Percentiles rank a stretch among this genome's conserved stretches.
These are phyloP conservation scores for Graphilbum fragrans DNA, from an alignment of 2,329 filamentous ascomycete genomes.

Conservation along the genomic window DNA sequence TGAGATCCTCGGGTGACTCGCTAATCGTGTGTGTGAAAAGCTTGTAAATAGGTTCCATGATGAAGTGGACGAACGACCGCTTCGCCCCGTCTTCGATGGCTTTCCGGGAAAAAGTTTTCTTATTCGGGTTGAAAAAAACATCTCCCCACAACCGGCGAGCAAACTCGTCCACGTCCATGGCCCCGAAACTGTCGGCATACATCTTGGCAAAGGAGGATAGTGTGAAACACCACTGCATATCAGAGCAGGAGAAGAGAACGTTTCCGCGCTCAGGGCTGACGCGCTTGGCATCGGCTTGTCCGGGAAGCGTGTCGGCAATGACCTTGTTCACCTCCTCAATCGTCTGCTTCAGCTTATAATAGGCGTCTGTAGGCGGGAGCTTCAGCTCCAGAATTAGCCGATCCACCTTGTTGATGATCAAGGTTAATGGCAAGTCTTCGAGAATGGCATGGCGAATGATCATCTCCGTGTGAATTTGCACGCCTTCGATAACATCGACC, in stretches of 20 bases:
- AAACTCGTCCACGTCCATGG: constrained; percentile 73
- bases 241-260: constrained; percentile 88
- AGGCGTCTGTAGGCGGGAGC: constrained; percentile 86
- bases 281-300: constrained; percentile 64
- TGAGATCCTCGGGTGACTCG: constrained; percentile 75
- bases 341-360: constrained; percentile 99
- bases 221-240: constrained; percentile 95
- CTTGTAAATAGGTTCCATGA: constrained; percentile 96
- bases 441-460: constrained; percentile 93
- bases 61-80: constrained; percentile 85
- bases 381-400: constrained; percentile 88
- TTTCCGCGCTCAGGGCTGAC: constrained; percentile 95
- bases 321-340: constrained; percentile 95
- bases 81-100: constrained; percentile 67
- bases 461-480: constrained; percentile 95
- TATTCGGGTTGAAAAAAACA: constrained; percentile 86
- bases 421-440: constrained; percentile 75
- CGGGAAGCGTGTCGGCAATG: constrained; percentile 78
- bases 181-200: constrained; percentile 82
- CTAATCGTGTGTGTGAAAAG: constrained; percentile 91
- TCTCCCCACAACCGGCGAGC: constrained; percentile 85
- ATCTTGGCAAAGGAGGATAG: constrained; percentile 89
- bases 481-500: constrained; percentile 95
- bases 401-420: constrained; percentile 97
- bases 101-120: constrained; percentile 85